These are phyloP conservation scores for Ilex aquifolium DNA, from an alignment of 257 asterid genomes.

Conservation along the genomic window DNA sequence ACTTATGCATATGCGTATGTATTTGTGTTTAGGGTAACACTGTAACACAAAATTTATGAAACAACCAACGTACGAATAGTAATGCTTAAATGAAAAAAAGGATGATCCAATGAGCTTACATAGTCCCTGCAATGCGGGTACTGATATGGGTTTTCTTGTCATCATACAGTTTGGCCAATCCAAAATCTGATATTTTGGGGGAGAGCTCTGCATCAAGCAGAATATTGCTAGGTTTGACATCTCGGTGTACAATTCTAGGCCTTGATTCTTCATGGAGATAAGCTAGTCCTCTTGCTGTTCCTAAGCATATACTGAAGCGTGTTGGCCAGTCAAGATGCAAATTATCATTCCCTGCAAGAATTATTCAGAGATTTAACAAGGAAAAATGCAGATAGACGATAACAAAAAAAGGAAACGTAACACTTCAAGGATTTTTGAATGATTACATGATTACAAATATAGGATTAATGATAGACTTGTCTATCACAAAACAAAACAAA, in stretches of 20 bases:
- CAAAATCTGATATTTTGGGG: conserved; percentile 1
- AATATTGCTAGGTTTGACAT: neutral
- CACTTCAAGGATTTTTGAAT: no score
- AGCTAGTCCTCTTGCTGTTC: neutral
- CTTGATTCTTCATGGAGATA: conserved; percentile 1
- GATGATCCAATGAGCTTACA: neutral
- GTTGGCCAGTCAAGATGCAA: neutral
- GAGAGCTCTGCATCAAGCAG: neutral
- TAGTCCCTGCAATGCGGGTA: conserved; percentile 1
- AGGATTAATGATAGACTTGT: no score
- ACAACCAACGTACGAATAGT: neutral
- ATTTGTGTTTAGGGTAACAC: no score
- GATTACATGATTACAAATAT: no score
- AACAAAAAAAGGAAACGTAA: neutral
- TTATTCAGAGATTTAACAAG: neutral
- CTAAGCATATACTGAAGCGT: neutral
- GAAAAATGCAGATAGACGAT: neutral
- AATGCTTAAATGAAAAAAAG: neutral
- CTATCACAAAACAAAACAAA: no score
- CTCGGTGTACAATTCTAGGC: neutral
- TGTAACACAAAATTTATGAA: no score
- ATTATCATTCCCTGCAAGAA: neutral
- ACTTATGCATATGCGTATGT: neutral
- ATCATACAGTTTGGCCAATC: neutral
- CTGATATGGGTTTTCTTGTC: conserved; percentile 1